A percentile compares a stretch with the other conserved stretches of the same genome.
phyloP scores from a whole-genome alignment of 768 basidiomycete species.

The Naematelia encephala region DNA sequence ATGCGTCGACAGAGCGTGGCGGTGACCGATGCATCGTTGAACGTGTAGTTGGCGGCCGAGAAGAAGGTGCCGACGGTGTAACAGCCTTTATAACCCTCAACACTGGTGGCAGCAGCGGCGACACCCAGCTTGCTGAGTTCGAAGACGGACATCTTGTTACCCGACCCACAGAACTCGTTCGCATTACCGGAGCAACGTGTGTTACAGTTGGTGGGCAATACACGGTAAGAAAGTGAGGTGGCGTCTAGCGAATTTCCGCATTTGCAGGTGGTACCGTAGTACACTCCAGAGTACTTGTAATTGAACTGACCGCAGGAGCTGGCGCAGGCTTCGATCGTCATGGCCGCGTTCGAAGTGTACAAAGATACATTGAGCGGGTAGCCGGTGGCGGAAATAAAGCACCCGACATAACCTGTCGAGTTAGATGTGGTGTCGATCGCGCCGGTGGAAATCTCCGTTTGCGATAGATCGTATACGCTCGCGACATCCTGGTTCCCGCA shows the following conservation, averaged over 20 bases:
- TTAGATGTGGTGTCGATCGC: not conserved
- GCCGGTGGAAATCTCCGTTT: not conserved
- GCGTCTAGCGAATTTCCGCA: conserved; percentile 41
- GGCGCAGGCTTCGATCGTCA: conserved; percentile 49
- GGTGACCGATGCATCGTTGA: conserved; percentile 13
- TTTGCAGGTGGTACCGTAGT: conserved; percentile 48
- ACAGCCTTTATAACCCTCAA: conserved; percentile 32
- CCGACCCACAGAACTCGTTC: conserved; percentile 37
- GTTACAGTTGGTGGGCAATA: conserved; percentile 56
- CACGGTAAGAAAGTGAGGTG: conserved; percentile 24
- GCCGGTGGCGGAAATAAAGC: conserved; percentile 10
- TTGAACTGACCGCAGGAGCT: conserved; percentile 42
- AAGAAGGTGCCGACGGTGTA: conserved; percentile 20
- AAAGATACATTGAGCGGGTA: not conserved
- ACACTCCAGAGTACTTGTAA: conserved; percentile 46
- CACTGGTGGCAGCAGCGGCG: conserved; percentile 1
- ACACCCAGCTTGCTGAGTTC: not conserved
- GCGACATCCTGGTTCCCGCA: conserved; percentile 20
- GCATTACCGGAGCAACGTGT: conserved; percentile 70
- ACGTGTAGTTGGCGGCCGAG: conserved; percentile 15
- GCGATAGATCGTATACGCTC: not conserved
- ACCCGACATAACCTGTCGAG: conserved; percentile 24
- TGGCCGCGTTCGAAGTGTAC: not conserved
- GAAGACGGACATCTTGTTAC: conserved; percentile 1
- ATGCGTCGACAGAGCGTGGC: conserved; percentile 37